A percentile compares a stretch with the other conserved stretches of the same genome.
Conservation (phyloP, 306 rosid genomes). For the Cucurbita moschata region DNA sequence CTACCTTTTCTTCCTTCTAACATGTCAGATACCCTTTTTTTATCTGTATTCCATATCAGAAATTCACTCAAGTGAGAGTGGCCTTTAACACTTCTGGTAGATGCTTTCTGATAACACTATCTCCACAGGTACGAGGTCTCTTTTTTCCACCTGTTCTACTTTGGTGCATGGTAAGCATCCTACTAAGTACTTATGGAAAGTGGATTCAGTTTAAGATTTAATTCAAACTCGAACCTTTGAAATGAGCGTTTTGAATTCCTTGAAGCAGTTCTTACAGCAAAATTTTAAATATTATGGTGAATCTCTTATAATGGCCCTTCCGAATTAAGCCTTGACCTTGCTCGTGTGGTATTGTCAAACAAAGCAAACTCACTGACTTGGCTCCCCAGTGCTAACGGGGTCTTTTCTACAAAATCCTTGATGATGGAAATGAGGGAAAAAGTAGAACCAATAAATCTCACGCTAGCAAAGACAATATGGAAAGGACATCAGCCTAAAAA, state of each 20-base stretch:
- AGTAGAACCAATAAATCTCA: no score
- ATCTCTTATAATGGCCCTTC: background rate
- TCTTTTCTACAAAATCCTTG: no score
- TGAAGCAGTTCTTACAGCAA: background rate
- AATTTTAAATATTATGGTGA: background rate
- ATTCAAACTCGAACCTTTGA: no score
- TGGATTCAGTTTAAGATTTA: background rate
- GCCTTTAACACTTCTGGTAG: slow-evolving; percentile 60
- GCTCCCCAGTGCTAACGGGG: no score
- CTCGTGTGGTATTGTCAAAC: no score
- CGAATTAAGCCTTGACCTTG: no score
- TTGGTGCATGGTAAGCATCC: background rate
- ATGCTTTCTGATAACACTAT: slow-evolving; percentile 62
- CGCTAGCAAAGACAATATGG: no score
- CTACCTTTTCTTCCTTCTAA: background rate
- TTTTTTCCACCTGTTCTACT: background rate
- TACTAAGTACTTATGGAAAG: background rate
- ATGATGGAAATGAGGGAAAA: no score
- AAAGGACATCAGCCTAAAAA: no score
- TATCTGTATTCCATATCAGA: slow-evolving; percentile 31
- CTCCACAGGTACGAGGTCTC: slow-evolving; percentile 46
- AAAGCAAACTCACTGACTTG: no score
- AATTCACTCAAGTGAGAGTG: slow-evolving; percentile 93
- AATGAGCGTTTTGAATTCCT: background rate
- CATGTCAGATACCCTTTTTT: slow-evolving; percentile 9